These are phyloP conservation scores for Filobasidium floriforme DNA, from an alignment of 768 basidiomycete genomes.

Conservation along the genomic window DNA sequence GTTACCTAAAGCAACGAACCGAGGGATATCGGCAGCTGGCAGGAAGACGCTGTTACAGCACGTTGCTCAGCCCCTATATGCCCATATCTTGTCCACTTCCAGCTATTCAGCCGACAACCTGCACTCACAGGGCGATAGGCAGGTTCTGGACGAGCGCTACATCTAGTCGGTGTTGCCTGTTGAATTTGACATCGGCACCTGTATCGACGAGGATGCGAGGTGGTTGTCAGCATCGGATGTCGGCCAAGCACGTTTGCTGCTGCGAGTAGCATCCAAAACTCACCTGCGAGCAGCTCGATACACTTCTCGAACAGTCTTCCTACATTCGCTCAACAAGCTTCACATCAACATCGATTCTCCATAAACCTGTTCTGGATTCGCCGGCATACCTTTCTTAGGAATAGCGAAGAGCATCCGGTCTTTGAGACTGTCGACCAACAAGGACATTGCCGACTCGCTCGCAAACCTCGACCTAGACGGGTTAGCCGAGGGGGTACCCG, in stretches of 20 bases:
- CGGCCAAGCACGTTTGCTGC: background rate
- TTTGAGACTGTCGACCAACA: slow-evolving; percentile 69
- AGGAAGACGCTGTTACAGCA: slow-evolving; percentile 69
- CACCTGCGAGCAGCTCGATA: slow-evolving; percentile 72
- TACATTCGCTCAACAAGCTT: slow-evolving; percentile 35
- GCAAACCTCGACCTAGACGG: slow-evolving; percentile 36
- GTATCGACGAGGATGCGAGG: slow-evolving; percentile 5
- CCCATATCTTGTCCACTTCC: background rate
- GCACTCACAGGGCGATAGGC: slow-evolving; percentile 78
- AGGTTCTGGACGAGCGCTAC: slow-evolving; percentile 91
- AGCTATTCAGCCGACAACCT: background rate
- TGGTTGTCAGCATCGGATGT: background rate
- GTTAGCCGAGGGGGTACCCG: slow-evolving; percentile 20
- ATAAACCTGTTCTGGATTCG: background rate
- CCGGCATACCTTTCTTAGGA: slow-evolving; percentile 78
- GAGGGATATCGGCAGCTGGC: slow-evolving; percentile 92
- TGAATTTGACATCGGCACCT: slow-evolving; percentile 96
- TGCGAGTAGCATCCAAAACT: slow-evolving; percentile 25
- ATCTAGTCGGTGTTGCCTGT: slow-evolving; percentile 75
- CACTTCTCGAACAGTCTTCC: slow-evolving; percentile 88
- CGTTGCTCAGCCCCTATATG: background rate
- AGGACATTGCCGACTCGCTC: slow-evolving; percentile 44
- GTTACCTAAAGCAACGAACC: slow-evolving; percentile 95
- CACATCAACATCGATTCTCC: background rate
- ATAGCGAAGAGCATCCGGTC: slow-evolving; percentile 88